Evolutionary conservation across 345 rosid genomes (phyloP), one percentile per base, ranked within the genome.

Genomic region (Moricandia arvensis): DNA sequence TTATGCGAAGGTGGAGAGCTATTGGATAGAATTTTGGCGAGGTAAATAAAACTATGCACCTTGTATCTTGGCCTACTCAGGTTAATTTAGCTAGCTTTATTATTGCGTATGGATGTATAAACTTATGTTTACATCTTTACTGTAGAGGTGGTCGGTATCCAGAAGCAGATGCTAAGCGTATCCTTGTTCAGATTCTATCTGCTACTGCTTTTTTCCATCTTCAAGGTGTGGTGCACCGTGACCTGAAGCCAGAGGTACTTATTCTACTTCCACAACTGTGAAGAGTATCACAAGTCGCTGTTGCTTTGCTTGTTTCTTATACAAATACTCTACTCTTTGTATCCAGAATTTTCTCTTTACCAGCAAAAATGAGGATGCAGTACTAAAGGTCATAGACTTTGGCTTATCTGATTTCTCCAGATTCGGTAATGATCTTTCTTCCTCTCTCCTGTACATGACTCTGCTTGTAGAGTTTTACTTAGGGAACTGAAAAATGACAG

Each of bases 1-100:
- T 84, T 95, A 84, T 95, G 99, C 43, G 94, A 92, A 83, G 99
- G 99, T 77, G 98, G 99, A 49, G 98, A 95, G 82, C 83, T 90
- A 11, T 83, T 95, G 64, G 99, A 95, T 73, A 86, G 96, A 83
- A 92, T 95, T 82, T 82, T 95, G 75, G 85, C 98, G 4, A 88
- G 97, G 99, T 90, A 88, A 47, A n/a, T 3, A 47, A 47, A 47
- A 47, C 18, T 47, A 47, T n/a, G 18, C 18, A 47, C 16, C 16
- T 47, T 47, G 53, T 47, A 47, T 47, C 8, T 47, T 47, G 8
- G 17, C 53, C 8, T 47, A 47, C 6, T 43, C 51, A 12, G 16
- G 51, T 43, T 34, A 58, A 15, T 34, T 34, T 12, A 53, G 10
- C 30, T 54, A 55, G 15, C 26, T 54, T 26, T 65, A 54, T 16